A percentile compares a stretch with the other conserved stretches of the same genome.
Evolutionary conservation across 2,329 filamentous ascomycete species (phyloP).

Genomic region (Aureobasidium sp.): DNA sequence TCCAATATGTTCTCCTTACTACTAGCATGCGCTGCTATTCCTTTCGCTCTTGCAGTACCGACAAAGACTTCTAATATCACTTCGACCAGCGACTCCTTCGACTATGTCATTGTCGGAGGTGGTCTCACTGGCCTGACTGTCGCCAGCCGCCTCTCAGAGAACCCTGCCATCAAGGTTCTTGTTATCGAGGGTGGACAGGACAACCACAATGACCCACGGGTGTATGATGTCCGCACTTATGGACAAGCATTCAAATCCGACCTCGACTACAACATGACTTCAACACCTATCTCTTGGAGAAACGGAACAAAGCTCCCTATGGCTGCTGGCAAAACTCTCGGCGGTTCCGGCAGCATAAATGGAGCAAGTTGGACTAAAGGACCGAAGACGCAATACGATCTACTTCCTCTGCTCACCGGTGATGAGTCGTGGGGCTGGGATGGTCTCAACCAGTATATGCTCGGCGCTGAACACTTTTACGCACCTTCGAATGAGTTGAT

Average conservation of each 20-base stretch:
- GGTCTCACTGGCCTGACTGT: conserved; percentile 34
- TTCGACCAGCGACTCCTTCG: conserved; percentile 18
- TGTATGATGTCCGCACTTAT: conserved; percentile 30
- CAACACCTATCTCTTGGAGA: conserved; percentile 29
- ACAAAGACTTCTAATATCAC: conserved; percentile 5
- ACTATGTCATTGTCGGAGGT: conserved; percentile 34
- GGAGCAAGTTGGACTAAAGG: conserved; percentile 35
- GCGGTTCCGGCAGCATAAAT: conserved; percentile 31
- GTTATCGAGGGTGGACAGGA: conserved; percentile 35
- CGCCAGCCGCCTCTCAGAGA: conserved; percentile 32
- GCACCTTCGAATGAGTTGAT: conserved; percentile 24
- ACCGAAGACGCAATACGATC: conserved; percentile 30
- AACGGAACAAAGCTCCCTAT: conserved; percentile 26
- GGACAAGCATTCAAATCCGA: conserved; percentile 28
- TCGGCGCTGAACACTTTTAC: conserved; percentile 30
- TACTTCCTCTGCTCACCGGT: conserved; percentile 32
- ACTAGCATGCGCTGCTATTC: background rate
- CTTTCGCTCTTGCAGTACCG: conserved; percentile 1
- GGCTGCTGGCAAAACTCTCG: conserved; percentile 31
- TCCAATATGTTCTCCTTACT: background rate
- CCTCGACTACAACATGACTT: conserved; percentile 28
- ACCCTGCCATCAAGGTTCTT: conserved; percentile 32
- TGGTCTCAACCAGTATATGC: conserved; percentile 31
- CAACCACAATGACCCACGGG: conserved; percentile 26
- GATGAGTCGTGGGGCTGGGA: conserved; percentile 32